These are phyloP conservation scores for Naumovozyma castellii DNA, from an alignment of 805 yeast species.

Conservation along the genomic window DNA sequence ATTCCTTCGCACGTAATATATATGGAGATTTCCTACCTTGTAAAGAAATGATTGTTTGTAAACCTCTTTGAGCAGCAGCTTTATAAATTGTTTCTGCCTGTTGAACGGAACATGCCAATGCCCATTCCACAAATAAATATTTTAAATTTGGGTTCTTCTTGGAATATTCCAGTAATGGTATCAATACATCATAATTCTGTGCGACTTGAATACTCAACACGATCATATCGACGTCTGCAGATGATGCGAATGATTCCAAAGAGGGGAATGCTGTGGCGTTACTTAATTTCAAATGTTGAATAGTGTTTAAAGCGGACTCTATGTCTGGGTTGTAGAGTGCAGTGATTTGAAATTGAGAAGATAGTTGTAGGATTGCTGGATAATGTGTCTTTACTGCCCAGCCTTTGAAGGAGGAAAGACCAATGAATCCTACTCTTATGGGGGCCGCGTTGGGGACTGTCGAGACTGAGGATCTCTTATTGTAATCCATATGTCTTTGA, in stretches of 20 bases:
- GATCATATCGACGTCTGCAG: constrained; percentile 20
- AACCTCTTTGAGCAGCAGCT: constrained; percentile 18
- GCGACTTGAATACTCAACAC: constrained; percentile 19
- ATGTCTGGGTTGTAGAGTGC: constrained; percentile 19
- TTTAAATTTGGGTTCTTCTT: constrained; percentile 15
- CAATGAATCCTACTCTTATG: constrained; percentile 23
- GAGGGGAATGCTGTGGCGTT: constrained; percentile 22
- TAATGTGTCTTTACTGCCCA: constrained; percentile 28
- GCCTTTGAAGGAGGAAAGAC: constrained; percentile 18
- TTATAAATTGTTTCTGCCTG: constrained; percentile 22
- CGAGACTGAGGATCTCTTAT: constrained; percentile 24
- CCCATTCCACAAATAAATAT: constrained; percentile 26
- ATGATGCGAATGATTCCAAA: constrained; percentile 18
- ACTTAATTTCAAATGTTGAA: constrained; percentile 15
- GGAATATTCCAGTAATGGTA: constrained; percentile 18
- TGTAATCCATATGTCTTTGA: constrained; percentile 15
- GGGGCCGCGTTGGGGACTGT: constrained; percentile 26
- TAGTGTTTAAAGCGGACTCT: constrained; percentile 16
- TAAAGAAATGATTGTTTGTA: constrained; percentile 24
- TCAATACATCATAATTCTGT: constrained; percentile 11
- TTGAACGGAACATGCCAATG: constrained; percentile 17
- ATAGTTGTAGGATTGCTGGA: constrained; percentile 22
- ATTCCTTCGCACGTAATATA: constrained; percentile 24
- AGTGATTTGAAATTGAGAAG: constrained; percentile 24
- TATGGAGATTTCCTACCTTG: constrained; percentile 28